Evolutionary conservation across 768 basidiomycete species (phyloP).

Genomic region (Tubosaeta sp.): DNA sequence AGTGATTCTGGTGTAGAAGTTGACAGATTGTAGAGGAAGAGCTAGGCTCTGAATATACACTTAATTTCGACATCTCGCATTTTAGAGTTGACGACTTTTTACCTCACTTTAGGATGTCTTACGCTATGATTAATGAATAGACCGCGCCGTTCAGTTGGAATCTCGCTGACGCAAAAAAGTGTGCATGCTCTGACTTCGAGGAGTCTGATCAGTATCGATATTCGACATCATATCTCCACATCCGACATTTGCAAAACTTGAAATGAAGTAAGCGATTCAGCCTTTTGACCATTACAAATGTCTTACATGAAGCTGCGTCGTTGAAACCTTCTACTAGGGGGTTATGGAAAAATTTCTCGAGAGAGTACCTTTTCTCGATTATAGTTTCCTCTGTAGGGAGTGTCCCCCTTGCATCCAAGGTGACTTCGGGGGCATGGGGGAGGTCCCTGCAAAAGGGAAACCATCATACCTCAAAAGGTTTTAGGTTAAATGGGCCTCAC

Average conservation of each 20-base stretch:
- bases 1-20: constrained; percentile 70
- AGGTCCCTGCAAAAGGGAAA: neutral
- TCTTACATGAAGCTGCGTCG: neutral
- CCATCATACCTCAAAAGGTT: neutral
- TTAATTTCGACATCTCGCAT: neutral
- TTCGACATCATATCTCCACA: neutral
- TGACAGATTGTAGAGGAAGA: constrained; percentile 31
- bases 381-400: neutral
- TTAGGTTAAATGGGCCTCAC: neutral
- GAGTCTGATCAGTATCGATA: too few species aligned
- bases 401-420: neutral
- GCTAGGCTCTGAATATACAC: constrained; percentile 1
- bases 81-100: constrained; percentile 12
- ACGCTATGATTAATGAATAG: neutral
- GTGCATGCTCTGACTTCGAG: too few species aligned
- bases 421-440: neutral
- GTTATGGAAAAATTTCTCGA: constrained; percentile 13
- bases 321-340: neutral
- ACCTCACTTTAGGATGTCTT: neutral
- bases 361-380: neutral
- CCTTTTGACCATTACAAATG: neutral
- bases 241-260: neutral
- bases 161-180: too few species aligned
- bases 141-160: neutral
- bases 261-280: neutral